Base-by-base conservation (phyloP, 805 yeast genomes). In the Torulaspora indica region DNA sequence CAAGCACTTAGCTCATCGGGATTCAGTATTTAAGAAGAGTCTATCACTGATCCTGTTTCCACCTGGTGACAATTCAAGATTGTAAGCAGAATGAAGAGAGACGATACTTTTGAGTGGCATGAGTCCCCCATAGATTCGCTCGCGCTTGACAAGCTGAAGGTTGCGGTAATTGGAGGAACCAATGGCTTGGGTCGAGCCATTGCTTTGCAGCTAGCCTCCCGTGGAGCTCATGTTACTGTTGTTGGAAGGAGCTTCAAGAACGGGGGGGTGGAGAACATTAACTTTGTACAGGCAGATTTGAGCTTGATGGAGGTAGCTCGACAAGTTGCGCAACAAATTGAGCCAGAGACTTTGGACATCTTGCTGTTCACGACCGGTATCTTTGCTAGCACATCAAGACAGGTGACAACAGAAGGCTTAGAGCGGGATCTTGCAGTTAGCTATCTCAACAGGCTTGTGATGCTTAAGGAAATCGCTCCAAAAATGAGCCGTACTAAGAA, bases 301-400 rank as follows among this genome's bases (percentile, higher is more conserved):
- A 57, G 61, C 35, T 56, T 63, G 3, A 60, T 69, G 27, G 36
- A 45, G 8, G 58, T 52, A 5, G 46, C 68, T 4, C 37, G 46
- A 12, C 38, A 51, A 10, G 47, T 66, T 12, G 68, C 67, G 7
- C 25, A 44, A 3, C 45, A 49, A 9, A 40, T 63, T 17, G 58
- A 54, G 24, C 52, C 47, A 5, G 48, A 56, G 12, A 25, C 52
- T 2, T 44, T 51, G 5, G 66, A 68, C 32, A 48, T 65, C 30
- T 34, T 68, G 8, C 35, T 70, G 8, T 68, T 70, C 53, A 67
- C 73, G 3, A 60, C 71, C 3, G 74, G 74, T n/a, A 69, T 68
- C n/a, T 46, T 70, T 40, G 70, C 73, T 0, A 44, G 64, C 1
- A 43, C 53, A 13, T 28, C 43, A 5, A 58, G 64, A 34, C 55